A percentile compares a stretch with the other conserved stretches of the same genome.
Evolutionary conservation across 108 stramenopile species (phyloP).

Genomic region (Cylindrotheca closterium): DNA sequence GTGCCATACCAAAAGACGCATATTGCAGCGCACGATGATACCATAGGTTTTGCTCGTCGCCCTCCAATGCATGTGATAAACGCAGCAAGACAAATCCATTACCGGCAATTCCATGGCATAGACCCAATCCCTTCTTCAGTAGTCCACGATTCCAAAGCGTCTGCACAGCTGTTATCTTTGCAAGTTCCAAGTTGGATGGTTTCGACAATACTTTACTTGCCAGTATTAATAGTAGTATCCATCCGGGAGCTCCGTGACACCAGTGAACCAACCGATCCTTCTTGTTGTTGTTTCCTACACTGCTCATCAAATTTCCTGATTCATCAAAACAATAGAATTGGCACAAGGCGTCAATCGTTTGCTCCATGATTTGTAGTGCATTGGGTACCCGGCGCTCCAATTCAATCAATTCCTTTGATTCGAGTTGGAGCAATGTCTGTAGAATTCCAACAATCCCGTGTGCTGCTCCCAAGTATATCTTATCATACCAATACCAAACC

Average conservation of each 20-base stretch:
- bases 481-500: slow-evolving; percentile 58
- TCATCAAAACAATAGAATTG: too few relatives aligned
- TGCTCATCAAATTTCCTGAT: slow-evolving; percentile 56
- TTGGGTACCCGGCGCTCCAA: slow-evolving; percentile 18
- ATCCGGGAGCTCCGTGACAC: slow-evolving; percentile 75
- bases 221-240: slow-evolving; percentile 51
- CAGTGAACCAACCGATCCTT: slow-evolving; percentile 66
- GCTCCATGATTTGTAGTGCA: slow-evolving; percentile 26
- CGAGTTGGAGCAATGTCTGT: slow-evolving; percentile 45
- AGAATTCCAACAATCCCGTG: slow-evolving; percentile 76
- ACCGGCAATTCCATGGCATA: slow-evolving; percentile 76
- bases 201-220: slow-evolving; percentile 52
- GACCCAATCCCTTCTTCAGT: slow-evolving; percentile 64
- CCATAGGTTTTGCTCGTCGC: slow-evolving; percentile 15
- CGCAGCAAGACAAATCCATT: slow-evolving; percentile 68
- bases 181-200: slow-evolving; percentile 38
- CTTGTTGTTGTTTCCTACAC: slow-evolving; percentile 9
- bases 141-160: slow-evolving; percentile 65
- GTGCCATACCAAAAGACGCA: slow-evolving; percentile 35
- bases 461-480: slow-evolving; percentile 67
- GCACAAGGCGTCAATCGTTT: slow-evolving; percentile 35
- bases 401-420: slow-evolving; percentile 24
- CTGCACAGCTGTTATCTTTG: slow-evolving; percentile 34
- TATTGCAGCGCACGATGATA: slow-evolving; percentile 24
- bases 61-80: slow-evolving; percentile 11